Base-by-base conservation (phyloP, 2,329 filamentous ascomycete genomes). In the Grosmannia clavigera region DNA sequence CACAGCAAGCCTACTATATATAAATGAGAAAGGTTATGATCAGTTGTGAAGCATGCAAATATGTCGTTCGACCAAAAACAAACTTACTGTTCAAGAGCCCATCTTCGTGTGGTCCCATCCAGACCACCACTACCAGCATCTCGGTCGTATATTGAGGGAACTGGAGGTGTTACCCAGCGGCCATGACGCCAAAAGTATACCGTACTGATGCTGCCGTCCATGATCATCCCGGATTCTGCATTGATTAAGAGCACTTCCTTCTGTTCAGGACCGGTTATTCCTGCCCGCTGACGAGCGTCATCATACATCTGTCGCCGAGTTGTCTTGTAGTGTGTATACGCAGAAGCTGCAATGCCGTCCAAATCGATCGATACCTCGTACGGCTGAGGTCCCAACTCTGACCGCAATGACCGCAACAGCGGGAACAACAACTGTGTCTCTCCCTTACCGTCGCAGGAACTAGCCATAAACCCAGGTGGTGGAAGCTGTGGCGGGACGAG, bases 241-340 rank as follows among this genome's bases (percentile, higher is more conserved):
- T 88, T 90, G 64, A 88, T 78, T 2, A 96, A 72, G 25, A 97
- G 75, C 5, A 96, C 88, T 70, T 97, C 92, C 58, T 80, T 79
- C 50, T 74, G 70, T 46, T 81, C 78, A 0, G 73, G 70, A 43
- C 81, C 78, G 0, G 72, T 68, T 55, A 92, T 82, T 0, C 75
- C 74, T 1, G 80, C 81, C 16, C 88, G 79, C 31, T 74, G 68
- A 10, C 91, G 82, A 1, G 90, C 88, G 2, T 74, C 75, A 54
- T 88, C 82, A 70, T 97, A 97, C 69, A 84, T 77, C 11, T 76
- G 74, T 16, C 92, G 83, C 55, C 79, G 76, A 0, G 88, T 94
- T 0, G 92, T 97, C 72, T 99, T 97, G 75, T 88, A 88, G 61
- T 86, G 84, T 0, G 92, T 96, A 68, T 86, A 88, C n/a, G 83